phyloP scores from a whole-genome alignment of 2,329 filamentous ascomycete genomes.

The Penicillium sp. region DNA sequence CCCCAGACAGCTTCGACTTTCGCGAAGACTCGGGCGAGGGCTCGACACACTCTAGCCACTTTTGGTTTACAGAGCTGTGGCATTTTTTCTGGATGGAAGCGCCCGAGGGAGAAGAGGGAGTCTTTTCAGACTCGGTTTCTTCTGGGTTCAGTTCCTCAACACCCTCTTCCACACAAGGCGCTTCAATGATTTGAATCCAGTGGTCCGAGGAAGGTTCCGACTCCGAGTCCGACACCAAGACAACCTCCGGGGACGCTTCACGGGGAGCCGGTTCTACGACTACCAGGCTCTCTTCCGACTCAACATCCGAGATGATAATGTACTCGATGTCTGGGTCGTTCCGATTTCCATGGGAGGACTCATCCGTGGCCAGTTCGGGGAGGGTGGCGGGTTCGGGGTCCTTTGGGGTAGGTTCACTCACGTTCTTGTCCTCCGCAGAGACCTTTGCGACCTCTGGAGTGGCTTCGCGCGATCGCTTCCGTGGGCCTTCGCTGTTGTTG shows the following conservation, averaged over 20 bases:
- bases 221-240: not conserved
- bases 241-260: not conserved
- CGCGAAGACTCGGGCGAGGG: not conserved
- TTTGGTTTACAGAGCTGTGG: not conserved
- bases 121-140: not conserved
- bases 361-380: constrained; percentile 4
- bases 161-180: no score
- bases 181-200: no score
- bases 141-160: no score
- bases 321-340: not conserved
- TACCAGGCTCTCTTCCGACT: not conserved
- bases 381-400: constrained; percentile 1
- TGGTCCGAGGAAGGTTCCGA: not conserved
- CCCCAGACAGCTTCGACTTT: not conserved
- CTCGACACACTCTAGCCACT: not conserved
- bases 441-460: constrained; percentile 17
- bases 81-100: not conserved
- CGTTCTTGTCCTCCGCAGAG: not conserved
- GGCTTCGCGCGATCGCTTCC: constrained; percentile 41
- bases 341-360: constrained; percentile 1
- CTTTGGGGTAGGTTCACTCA: not conserved
- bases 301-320: not conserved
- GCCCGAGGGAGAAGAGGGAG: not conserved
- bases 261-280: not conserved
- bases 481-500: constrained; percentile 27